Conservation (phyloP, 73 alveolate species). For the Symbiodinium pilosum region DNA sequence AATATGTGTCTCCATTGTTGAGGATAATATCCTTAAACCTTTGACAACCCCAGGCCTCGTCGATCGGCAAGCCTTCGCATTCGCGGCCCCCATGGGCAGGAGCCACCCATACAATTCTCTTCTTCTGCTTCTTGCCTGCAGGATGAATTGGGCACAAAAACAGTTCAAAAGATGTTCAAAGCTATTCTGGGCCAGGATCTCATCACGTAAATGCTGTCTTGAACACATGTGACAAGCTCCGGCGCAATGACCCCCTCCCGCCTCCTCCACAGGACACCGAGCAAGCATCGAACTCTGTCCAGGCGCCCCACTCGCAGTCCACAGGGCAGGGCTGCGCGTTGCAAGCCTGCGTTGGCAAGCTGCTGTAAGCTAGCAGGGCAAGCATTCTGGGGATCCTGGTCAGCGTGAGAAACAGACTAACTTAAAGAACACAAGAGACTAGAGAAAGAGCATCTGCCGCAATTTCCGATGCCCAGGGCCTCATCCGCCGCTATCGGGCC, state of each 20-base stretch:
- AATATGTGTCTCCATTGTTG: too few species aligned
- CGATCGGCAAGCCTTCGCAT: constrained; percentile 46
- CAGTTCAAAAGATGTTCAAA: neutral
- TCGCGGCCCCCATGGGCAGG: constrained; percentile 66
- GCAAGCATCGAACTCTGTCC: constrained; percentile 90
- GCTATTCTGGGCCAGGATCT: too few species aligned
- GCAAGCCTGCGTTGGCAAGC: constrained; percentile 55
- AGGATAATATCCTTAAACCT: too few species aligned
- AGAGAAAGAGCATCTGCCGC: too few species aligned
- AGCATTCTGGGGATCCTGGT: too few species aligned
- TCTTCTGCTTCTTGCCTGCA: constrained; percentile 32
- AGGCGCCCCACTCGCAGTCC: constrained; percentile 61
- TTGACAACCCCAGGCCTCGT: constrained; percentile 1
- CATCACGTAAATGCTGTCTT: neutral
- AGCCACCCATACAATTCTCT: constrained; percentile 44
- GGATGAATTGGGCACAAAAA: too few species aligned
- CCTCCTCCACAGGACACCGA: constrained; percentile 68
- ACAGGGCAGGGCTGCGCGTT: constrained; percentile 80
- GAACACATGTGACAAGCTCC: neutral
- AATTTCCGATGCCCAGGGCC: neutral
- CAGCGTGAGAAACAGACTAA: too few species aligned
- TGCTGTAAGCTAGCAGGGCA: too few species aligned
- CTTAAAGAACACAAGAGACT: too few species aligned
- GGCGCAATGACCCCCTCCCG: neutral
- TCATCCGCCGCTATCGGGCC: neutral